These are phyloP conservation scores for Paramecium octaurelia DNA, from an alignment of 73 alveolate species.

Conservation along the genomic window DNA sequence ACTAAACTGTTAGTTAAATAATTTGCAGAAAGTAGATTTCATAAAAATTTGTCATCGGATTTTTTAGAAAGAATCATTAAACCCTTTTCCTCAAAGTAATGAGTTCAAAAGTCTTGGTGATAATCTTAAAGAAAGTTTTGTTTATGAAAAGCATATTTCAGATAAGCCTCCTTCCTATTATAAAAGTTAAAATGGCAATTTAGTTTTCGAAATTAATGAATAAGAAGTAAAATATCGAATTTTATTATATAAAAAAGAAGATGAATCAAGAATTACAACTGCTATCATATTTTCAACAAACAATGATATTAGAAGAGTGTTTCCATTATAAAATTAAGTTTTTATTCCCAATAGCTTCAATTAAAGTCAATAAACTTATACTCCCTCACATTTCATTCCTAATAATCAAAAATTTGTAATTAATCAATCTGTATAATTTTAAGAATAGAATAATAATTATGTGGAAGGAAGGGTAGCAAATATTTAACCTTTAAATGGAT, in stretches of 20 bases:
- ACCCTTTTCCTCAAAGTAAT: neutral
- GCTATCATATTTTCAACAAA: neutral
- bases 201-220: neutral
- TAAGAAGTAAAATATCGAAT: neutral
- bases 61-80: neutral
- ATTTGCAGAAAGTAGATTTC: neutral
- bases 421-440: too few relatives aligned
- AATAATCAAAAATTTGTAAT: too few relatives aligned
- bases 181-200: neutral
- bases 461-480: neutral
- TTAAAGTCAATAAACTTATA: neutral
- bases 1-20: neutral
- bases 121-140: neutral
- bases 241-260: neutral
- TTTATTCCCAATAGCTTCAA: neutral
- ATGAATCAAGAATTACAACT: neutral
- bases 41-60: neutral
- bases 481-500: neutral
- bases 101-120: neutral
- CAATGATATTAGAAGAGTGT: neutral
- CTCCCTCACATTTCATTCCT: too few relatives aligned
- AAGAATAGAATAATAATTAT: too few relatives aligned
- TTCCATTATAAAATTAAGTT: neutral
- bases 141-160: neutral
- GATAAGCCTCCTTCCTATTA: neutral